Evolutionary conservation across 176 grass and related monocot species (phyloP).

Genomic region (Juncus inflexus): DNA sequence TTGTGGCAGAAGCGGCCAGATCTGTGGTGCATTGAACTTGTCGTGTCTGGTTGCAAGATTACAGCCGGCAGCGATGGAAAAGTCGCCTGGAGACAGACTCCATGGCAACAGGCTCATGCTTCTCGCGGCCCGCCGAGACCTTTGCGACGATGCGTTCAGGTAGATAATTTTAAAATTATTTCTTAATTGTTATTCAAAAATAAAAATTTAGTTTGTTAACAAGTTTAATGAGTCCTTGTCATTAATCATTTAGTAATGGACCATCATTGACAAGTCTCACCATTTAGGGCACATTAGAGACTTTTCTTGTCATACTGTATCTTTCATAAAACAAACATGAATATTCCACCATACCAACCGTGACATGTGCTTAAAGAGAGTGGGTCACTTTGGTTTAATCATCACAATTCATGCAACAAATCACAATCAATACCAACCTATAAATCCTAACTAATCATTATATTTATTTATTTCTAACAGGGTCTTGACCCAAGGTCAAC

Average conservation of each 20-base stretch:
- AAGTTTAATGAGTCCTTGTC: too few relatives aligned
- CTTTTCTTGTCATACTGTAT: background rate
- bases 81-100: constrained; percentile 93
- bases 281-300: too few relatives aligned
- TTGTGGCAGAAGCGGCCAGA: constrained; percentile 95
- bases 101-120: constrained; percentile 91
- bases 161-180: constrained; percentile 8
- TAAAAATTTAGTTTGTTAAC: too few relatives aligned
- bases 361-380: too few relatives aligned
- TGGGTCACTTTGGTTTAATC: background rate
- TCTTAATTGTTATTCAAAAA: background rate
- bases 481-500: constrained; percentile 82
- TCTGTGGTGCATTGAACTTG: constrained; percentile 92
- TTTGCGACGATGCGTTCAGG: constrained; percentile 90
- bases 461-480: constrained; percentile 34
- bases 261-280: too few relatives aligned
- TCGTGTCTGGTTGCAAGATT: constrained; percentile 96
- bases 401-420: background rate
- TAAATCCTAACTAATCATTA: background rate
- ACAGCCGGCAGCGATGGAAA: constrained; percentile 92
- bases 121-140: constrained; percentile 86
- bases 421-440: constrained; percentile 7
- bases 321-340: too few relatives aligned
- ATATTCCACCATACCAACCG: too few relatives aligned
- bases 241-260: too few relatives aligned